Evolutionary conservation across 116 monocot species (phyloP).

Genomic region (Phalaenopsis hybrid): DNA sequence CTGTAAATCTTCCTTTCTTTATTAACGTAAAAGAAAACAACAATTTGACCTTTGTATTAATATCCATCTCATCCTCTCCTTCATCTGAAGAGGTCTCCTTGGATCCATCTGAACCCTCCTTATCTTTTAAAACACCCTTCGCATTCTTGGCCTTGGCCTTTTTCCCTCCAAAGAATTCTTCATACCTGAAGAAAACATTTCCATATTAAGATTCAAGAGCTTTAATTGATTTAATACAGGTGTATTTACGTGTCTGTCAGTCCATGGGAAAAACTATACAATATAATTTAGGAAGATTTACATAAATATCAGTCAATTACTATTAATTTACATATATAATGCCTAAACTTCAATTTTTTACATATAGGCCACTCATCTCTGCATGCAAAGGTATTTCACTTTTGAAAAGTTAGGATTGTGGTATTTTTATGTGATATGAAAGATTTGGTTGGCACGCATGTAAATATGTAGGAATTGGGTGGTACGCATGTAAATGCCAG

Average conservation of each 20-base stretch:
- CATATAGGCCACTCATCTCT: too few relatives aligned
- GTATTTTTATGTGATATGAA: too few relatives aligned
- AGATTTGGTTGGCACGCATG: too few relatives aligned
- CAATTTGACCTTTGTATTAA: conserved; percentile 21
- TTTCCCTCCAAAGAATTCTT: conserved; percentile 66
- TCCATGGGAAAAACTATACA: not conserved
- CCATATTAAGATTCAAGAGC: not conserved
- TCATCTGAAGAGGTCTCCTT: conserved; percentile 36
- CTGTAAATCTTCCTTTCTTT: too few relatives aligned
- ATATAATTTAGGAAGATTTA: not conserved
- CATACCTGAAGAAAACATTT: conserved; percentile 44
- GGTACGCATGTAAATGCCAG: too few relatives aligned
- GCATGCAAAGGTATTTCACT: too few relatives aligned
- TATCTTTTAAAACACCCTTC: conserved; percentile 20
- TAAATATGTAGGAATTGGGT: too few relatives aligned
- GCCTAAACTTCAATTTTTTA: too few relatives aligned
- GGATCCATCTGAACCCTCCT: conserved; percentile 19
- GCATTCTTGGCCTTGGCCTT: conserved; percentile 22
- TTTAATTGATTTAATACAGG: not conserved
- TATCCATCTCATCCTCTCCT: conserved; percentile 33
- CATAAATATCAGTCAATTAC: too few relatives aligned
- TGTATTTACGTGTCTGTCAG: not conserved
- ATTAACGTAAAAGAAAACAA: not conserved
- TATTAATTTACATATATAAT: too few relatives aligned
- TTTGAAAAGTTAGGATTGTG: too few relatives aligned